phyloP scores from a whole-genome alignment of 768 basidiomycete species.

The Mycena leptocephala region DNA sequence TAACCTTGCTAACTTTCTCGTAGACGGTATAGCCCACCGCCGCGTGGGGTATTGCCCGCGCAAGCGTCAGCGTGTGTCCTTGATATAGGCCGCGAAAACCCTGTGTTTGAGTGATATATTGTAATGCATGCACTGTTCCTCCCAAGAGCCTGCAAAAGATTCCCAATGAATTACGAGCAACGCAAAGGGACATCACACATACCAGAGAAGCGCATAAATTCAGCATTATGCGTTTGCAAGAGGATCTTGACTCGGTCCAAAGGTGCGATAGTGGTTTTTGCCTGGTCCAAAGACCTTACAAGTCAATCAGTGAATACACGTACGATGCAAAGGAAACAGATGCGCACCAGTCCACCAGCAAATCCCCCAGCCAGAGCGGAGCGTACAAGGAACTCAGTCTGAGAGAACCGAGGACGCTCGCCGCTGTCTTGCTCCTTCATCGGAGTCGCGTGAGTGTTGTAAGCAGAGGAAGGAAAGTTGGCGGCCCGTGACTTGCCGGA shows the following conservation, averaged over 20 bases:
- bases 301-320: constrained; percentile 30
- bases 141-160: constrained; percentile 84
- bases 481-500: no score
- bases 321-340: constrained; percentile 26
- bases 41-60: constrained; percentile 97
- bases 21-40: constrained; percentile 98
- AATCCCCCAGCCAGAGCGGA: constrained; percentile 94
- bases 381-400: constrained; percentile 62
- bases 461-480: no score
- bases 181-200: constrained; percentile 47
- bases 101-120: constrained; percentile 75
- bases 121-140: constrained; percentile 86
- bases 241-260: constrained; percentile 99
- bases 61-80: constrained; percentile 95
- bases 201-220: constrained; percentile 96
- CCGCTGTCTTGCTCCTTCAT: background rate
- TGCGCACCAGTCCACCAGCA: constrained; percentile 92
- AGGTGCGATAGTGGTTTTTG: constrained; percentile 95
- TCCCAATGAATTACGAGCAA: constrained; percentile 29
- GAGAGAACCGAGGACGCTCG: constrained; percentile 14
- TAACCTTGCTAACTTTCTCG: constrained; percentile 87
- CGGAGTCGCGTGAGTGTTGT: constrained; percentile 8
- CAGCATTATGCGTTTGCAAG: constrained; percentile 97
- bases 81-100: constrained; percentile 91
- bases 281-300: constrained; percentile 62